phyloP scores from a whole-genome alignment of 73 alveolate genomes.

The Paramecium caudatum region DNA sequence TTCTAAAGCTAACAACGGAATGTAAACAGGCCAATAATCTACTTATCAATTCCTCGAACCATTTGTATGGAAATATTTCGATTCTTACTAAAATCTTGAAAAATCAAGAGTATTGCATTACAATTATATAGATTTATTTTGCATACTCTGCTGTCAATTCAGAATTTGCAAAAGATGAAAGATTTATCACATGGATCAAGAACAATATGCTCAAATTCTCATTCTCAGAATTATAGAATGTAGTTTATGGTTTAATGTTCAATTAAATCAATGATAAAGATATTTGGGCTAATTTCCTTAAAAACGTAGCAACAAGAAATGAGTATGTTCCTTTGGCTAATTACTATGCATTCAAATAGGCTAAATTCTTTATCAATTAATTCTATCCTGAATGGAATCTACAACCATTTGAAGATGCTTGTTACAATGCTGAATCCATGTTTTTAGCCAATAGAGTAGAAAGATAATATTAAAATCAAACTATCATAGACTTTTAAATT shows the following conservation, averaged over 20 bases:
- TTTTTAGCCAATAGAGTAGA: constrained; percentile 35
- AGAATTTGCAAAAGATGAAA: not conserved
- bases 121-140: not conserved
- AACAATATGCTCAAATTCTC: constrained; percentile 9
- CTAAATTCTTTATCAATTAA: constrained; percentile 20
- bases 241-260: constrained; percentile 51
- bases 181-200: constrained; percentile 30
- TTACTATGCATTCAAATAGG: constrained; percentile 52
- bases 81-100: not conserved
- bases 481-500: not conserved
- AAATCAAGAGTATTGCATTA: constrained; percentile 33
- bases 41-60: not conserved
- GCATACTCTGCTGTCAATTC: constrained; percentile 40
- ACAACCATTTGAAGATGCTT: constrained; percentile 26
- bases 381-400: constrained; percentile 57
- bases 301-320: not conserved
- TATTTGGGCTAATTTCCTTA: constrained; percentile 36
- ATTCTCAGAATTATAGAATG: constrained; percentile 44
- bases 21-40: not conserved
- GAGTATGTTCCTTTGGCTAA: constrained; percentile 49
- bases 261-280: constrained; percentile 19
- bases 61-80: constrained; percentile 30
- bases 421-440: constrained; percentile 11
- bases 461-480: not conserved
- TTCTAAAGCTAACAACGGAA: constrained; percentile 49